A percentile compares a stretch with the other conserved stretches of the same genome.
Conservation (phyloP, 2,329 filamentous ascomycete genomes). For the Basipetospora chlamydospora region DNA sequence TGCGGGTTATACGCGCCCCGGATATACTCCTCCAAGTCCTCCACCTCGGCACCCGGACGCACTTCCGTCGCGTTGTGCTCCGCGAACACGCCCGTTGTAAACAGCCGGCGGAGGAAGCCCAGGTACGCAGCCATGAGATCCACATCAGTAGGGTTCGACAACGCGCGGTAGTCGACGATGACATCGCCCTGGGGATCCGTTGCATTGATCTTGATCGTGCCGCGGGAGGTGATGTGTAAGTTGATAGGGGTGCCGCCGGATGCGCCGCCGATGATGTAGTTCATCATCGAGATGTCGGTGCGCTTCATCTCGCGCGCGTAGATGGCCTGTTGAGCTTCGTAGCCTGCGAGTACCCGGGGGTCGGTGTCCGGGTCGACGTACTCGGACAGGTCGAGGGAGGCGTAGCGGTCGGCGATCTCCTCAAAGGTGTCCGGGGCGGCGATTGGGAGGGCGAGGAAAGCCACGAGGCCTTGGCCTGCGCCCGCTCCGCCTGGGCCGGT, state of each 20-base stretch:
- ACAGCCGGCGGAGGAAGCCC: slow-evolving; percentile 19
- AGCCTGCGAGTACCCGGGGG: slow-evolving; percentile 20
- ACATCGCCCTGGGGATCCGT: slow-evolving; percentile 21
- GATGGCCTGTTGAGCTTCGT: slow-evolving; percentile 21
- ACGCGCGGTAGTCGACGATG: slow-evolving; percentile 22
- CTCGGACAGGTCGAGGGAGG: slow-evolving; percentile 16
- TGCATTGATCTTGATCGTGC: slow-evolving; percentile 22
- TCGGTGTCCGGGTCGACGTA: slow-evolving; percentile 17
- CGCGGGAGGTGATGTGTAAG: slow-evolving; percentile 12
- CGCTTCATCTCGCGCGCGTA: slow-evolving; percentile 19
- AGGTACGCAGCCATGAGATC: slow-evolving; percentile 22
- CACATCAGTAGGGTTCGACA: slow-evolving; percentile 23
- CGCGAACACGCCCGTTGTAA: neutral
- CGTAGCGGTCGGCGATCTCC: slow-evolving; percentile 16
- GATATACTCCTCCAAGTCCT: slow-evolving; percentile 1
- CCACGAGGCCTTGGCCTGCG: slow-evolving; percentile 7
- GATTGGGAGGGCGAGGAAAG: slow-evolving; percentile 11
- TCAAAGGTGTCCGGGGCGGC: slow-evolving; percentile 17
- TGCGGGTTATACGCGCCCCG: slow-evolving; percentile 1
- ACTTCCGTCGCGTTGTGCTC: slow-evolving; percentile 1
- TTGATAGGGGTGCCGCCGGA: slow-evolving; percentile 4
- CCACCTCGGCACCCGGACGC: neutral
- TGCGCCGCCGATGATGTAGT: slow-evolving; percentile 10
- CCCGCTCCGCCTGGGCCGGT: slow-evolving; percentile 4
- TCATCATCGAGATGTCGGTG: slow-evolving; percentile 19